These are phyloP conservation scores for Oryza nivara DNA, from an alignment of 176 grass and related monocot species.

Conservation along the genomic window DNA sequence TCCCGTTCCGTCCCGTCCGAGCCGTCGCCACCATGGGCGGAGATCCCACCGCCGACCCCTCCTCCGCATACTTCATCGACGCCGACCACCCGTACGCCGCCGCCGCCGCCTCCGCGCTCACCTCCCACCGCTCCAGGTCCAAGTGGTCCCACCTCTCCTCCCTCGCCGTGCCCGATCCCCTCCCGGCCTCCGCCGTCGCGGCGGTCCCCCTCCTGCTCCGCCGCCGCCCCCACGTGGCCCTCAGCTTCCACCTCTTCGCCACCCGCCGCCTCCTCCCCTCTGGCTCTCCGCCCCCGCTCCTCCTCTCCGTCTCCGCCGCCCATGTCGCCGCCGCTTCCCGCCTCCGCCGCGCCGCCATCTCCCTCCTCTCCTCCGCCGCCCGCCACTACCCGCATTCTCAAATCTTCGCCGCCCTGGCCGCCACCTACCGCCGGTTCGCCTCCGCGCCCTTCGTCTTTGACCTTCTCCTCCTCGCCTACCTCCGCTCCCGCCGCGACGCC, in stretches of 20 bases:
- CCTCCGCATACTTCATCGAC: constrained; percentile 42
- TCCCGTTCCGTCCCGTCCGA: background rate
- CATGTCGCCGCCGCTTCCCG: constrained; percentile 32
- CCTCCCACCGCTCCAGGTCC: constrained; percentile 43
- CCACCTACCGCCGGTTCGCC: constrained; percentile 41
- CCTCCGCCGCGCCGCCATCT: constrained; percentile 30
- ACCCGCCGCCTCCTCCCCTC: constrained; percentile 15
- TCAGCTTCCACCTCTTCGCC: constrained; percentile 40
- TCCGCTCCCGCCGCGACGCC: constrained; percentile 32
- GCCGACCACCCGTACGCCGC: constrained; percentile 20
- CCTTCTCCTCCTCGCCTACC: constrained; percentile 52
- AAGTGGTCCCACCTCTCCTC: constrained; percentile 55
- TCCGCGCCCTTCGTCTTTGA: constrained; percentile 44
- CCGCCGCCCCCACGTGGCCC: constrained; percentile 35
- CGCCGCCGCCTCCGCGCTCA: constrained; percentile 20
- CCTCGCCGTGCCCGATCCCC: constrained; percentile 25
- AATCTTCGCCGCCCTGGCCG: constrained; percentile 37
- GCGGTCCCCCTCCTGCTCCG: constrained; percentile 48
- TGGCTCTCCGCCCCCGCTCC: constrained; percentile 8
- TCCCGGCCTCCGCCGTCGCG: constrained; percentile 24
- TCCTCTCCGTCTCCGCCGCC: constrained; percentile 29
- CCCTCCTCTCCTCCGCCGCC: constrained; percentile 28
- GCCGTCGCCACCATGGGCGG: background rate
- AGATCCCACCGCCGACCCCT: constrained; percentile 34
- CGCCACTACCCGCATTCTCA: constrained; percentile 25